Conservation (phyloP, 495 filamentous ascomycete genomes). For the Beverwykella pulmonaria region DNA sequence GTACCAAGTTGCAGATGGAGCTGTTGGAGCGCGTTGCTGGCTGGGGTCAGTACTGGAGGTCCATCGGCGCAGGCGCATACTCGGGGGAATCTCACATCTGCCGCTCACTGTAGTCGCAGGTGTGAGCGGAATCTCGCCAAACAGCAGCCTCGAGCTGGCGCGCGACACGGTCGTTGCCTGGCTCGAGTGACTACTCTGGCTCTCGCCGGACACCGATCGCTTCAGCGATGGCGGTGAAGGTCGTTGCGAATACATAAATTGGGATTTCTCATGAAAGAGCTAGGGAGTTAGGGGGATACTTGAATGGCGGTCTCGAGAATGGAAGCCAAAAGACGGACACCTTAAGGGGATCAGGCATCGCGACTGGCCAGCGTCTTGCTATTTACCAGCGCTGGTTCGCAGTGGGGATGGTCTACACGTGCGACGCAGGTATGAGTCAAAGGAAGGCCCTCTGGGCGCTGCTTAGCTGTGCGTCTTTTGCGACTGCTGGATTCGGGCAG, state of each 20-base stretch:
- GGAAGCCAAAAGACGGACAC: constrained; percentile 26
- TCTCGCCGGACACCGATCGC: constrained; percentile 39
- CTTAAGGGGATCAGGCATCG: constrained; percentile 39
- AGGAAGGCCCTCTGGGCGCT: constrained; percentile 9
- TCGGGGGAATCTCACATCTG: constrained; percentile 32
- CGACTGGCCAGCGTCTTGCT: constrained; percentile 25
- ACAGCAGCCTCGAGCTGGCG: constrained; percentile 43
- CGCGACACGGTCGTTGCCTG: constrained; percentile 30
- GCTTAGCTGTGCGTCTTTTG: constrained; percentile 31
- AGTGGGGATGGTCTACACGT: constrained; percentile 31
- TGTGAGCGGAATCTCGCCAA: constrained; percentile 48
- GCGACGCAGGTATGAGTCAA: constrained; percentile 47
- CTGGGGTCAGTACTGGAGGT: constrained; percentile 18
- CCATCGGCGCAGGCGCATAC: constrained; percentile 15
- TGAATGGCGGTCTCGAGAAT: constrained; percentile 24
- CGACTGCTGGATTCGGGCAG: constrained; percentile 31
- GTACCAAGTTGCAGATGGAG: constrained; percentile 47
- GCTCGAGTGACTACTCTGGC: constrained; percentile 36
- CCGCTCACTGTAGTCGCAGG: constrained; percentile 35
- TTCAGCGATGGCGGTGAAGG: constrained; percentile 37
- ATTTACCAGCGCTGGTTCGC: constrained; percentile 23
- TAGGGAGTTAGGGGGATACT: constrained; percentile 13
- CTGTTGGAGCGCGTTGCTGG: constrained; percentile 38
- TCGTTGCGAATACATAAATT: constrained; percentile 28
- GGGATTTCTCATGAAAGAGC: constrained; percentile 18